phyloP scores from a whole-genome alignment of 495 filamentous ascomycete species.

The Penicillium herquei region DNA sequence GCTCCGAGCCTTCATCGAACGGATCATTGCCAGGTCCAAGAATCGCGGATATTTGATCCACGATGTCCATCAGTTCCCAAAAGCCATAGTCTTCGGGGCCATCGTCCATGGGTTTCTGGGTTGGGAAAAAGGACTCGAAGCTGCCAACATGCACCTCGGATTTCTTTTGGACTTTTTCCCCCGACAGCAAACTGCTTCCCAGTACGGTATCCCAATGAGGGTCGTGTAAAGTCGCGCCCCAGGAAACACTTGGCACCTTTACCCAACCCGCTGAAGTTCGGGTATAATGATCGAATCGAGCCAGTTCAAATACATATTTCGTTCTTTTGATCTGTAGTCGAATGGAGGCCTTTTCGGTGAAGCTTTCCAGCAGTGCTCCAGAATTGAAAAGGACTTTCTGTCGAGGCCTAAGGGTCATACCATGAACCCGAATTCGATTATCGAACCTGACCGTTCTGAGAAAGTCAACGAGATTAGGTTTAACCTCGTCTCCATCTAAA shows the following conservation, averaged over 20 bases:
- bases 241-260: slow-evolving; percentile 18
- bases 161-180: not conserved
- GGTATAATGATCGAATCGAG: slow-evolving; percentile 53
- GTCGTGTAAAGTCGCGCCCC: slow-evolving; percentile 51
- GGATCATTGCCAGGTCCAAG: slow-evolving; percentile 15
- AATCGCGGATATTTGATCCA: slow-evolving; percentile 28
- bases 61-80: slow-evolving; percentile 33
- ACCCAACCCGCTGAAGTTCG: slow-evolving; percentile 5
- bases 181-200: not conserved
- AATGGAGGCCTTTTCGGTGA: slow-evolving; percentile 52
- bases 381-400: slow-evolving; percentile 26
- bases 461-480: slow-evolving; percentile 4
- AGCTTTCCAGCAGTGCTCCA: slow-evolving; percentile 23
- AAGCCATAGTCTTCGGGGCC: slow-evolving; percentile 23
- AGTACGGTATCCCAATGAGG: slow-evolving; percentile 47
- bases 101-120: not conserved
- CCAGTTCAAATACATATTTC: slow-evolving; percentile 54
- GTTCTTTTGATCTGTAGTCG: slow-evolving; percentile 47
- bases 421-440: slow-evolving; percentile 15
- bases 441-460: slow-evolving; percentile 26
- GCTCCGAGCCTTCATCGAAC: not conserved
- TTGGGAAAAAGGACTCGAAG: slow-evolving; percentile 48
- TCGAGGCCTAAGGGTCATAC: slow-evolving; percentile 23
- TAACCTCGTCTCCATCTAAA: slow-evolving; percentile 18
- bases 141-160: slow-evolving; percentile 31